Evolutionary conservation across 495 filamentous ascomycete species (phyloP).

Genomic region (Jackrogersella multiformis): DNA sequence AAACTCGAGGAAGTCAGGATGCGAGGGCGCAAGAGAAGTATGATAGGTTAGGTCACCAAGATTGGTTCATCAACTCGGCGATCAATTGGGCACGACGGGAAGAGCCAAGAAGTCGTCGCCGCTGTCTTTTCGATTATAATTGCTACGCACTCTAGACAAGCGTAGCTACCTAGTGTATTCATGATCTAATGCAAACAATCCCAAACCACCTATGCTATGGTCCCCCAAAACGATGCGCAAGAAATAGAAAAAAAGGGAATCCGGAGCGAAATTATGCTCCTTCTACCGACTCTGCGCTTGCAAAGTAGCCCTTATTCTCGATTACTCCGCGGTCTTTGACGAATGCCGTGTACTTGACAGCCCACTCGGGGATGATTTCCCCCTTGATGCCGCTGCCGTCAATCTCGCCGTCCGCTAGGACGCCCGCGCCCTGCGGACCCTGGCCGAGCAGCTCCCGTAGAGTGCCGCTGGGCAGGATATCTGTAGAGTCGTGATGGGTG

Average conservation of each 20-base stretch:
- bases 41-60: slow-evolving; percentile 73
- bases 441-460: slow-evolving; percentile 82
- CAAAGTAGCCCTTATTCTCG: slow-evolving; percentile 98
- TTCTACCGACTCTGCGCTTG: slow-evolving; percentile 71
- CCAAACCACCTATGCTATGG: slow-evolving; percentile 26
- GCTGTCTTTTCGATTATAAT: not conserved
- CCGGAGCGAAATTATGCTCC: slow-evolving; percentile 18
- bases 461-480: slow-evolving; percentile 87
- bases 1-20: slow-evolving; percentile 93
- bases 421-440: slow-evolving; percentile 69
- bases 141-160: slow-evolving; percentile 18
- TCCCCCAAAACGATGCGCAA: slow-evolving; percentile 15
- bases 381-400: slow-evolving; percentile 68
- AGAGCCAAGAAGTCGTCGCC: not conserved
- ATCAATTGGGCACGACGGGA: not conserved
- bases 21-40: slow-evolving; percentile 96
- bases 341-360: slow-evolving; percentile 98
- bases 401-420: slow-evolving; percentile 64
- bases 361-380: slow-evolving; percentile 88
- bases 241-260: not conserved
- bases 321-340: slow-evolving; percentile 95
- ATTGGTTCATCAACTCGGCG: not conserved
- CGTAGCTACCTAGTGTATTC: slow-evolving; percentile 19
- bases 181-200: slow-evolving; percentile 33
- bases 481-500: slow-evolving; percentile 93